Evolutionary conservation across 345 rosid species (phyloP), one percentile per base, ranked within the genome.

Genomic region (Physaria fendleri): DNA sequence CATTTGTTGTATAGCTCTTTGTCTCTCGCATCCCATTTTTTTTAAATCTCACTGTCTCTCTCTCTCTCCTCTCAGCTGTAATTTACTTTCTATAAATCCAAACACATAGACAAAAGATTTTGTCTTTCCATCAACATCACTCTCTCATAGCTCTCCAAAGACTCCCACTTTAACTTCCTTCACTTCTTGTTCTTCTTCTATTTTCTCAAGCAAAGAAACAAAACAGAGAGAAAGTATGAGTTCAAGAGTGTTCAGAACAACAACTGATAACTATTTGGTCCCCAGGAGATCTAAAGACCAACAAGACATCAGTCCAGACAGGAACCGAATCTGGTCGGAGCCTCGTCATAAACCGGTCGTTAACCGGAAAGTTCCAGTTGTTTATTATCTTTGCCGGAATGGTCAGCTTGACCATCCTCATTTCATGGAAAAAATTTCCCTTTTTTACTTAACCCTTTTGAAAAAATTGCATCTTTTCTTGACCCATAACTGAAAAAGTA

Each of bases 361-460:
- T 61, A 66, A 76, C 59, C 66, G 66, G 66, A 79, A 73, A 75
- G 94, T 85, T 41, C 73, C 94, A 41, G 99, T 92, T 23, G 85
- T 92, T 14, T 92, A 92, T 62, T 92, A 89, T 53, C 80, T 92
- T 43, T 82, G 77, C 61, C 79, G 94, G 23, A 86, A 83, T 65
- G 99, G 99, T 50, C 94, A 84, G 61, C 95, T 92, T 18, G 95
- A 92, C 59, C 99, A 92, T 64, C 99, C 99, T 13, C 99, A 89
- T 83, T 88, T 89, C 82, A 86, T 89, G 77, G 95, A 92, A 67
- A 29, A 22, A 22, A 11, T 8, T 13, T n/a, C 0, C 1, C 2
- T 6, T 34, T 46, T 66, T 23, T 11, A 27, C 13, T 32, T 15
- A 35, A 59, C 25, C 3, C 42, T 22, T 45, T 11, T 2, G 9